Evolutionary conservation across 495 filamentous ascomycete species (phyloP).

Genomic region (Chaetomidium leptoderma): DNA sequence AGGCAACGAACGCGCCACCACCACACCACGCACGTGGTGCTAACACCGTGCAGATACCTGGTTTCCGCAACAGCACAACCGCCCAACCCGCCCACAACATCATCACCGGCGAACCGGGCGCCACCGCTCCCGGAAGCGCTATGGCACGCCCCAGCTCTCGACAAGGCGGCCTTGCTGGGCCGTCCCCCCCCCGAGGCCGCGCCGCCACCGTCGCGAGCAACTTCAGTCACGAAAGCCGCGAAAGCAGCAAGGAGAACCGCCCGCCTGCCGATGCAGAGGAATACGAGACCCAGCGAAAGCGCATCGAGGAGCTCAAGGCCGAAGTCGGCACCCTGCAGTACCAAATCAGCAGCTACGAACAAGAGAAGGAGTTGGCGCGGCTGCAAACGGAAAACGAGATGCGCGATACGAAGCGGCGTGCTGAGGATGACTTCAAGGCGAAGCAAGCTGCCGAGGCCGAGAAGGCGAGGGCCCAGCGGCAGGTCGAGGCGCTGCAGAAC

Average conservation of each 20-base stretch:
- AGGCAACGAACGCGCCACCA: not conserved
- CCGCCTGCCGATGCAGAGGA: constrained; percentile 46
- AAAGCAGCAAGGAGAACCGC: constrained; percentile 49
- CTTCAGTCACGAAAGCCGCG: constrained; percentile 37
- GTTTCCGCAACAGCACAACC: constrained; percentile 32
- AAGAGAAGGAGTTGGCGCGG: constrained; percentile 74
- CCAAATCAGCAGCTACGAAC: constrained; percentile 62
- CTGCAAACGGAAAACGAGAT: constrained; percentile 80
- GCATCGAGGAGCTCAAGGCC: constrained; percentile 53
- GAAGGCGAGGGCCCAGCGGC: constrained; percentile 61
- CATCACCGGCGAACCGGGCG: constrained; percentile 47
- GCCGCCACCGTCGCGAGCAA: constrained; percentile 21
- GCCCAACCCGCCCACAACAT: constrained; percentile 59
- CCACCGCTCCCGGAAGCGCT: constrained; percentile 22
- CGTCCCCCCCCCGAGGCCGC: constrained; percentile 36
- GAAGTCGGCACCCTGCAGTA: constrained; percentile 53
- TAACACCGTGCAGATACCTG: constrained; percentile 16
- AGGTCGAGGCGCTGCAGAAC: constrained; percentile 63
- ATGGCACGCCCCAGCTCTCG: constrained; percentile 37
- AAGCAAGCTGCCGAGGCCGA: constrained; percentile 71
- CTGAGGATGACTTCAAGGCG: constrained; percentile 77
- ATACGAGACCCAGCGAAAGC: constrained; percentile 48
- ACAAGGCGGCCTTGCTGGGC: constrained; percentile 31
- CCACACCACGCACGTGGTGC: constrained; percentile 29
- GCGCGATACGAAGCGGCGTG: constrained; percentile 65